phyloP scores from a whole-genome alignment of 2,329 filamentous ascomycete species.

The Hirsutella minnesotensis region DNA sequence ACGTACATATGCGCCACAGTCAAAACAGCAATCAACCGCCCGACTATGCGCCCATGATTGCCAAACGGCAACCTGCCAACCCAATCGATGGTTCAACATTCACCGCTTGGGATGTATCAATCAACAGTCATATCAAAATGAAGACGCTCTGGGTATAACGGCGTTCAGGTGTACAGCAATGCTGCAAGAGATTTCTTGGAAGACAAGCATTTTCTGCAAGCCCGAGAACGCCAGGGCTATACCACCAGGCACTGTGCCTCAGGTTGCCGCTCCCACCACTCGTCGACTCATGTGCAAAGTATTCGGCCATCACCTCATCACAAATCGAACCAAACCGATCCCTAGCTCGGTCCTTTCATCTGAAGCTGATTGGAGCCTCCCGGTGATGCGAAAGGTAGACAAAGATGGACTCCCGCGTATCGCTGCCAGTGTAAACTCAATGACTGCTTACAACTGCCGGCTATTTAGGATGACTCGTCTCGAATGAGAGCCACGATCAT shows the following conservation, averaged over 20 bases:
- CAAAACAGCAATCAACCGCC: too few species aligned
- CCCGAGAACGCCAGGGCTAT: neutral
- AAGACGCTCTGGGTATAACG: too few species aligned
- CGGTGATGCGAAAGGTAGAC: neutral
- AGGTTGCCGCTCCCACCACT: neutral
- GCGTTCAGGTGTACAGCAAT: neutral
- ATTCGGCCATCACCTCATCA: neutral
- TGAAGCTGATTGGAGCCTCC: neutral
- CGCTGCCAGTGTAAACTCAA: neutral
- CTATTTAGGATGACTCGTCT: conserved; percentile 69
- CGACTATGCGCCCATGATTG: too few species aligned
- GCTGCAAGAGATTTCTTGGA: neutral
- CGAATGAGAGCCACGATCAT: conserved; percentile 96
- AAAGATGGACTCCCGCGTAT: neutral
- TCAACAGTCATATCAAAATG: too few species aligned
- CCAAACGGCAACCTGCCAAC: too few species aligned
- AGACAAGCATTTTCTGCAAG: neutral
- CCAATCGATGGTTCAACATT: too few species aligned
- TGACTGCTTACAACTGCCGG: neutral
- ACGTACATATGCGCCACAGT: too few species aligned
- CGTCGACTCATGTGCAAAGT: neutral
- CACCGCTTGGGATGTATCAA: too few species aligned
- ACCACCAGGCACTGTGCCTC: neutral
- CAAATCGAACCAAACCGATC: neutral
- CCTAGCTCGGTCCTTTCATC: neutral